Evolutionary conservation across 108 stramenopile genomes (phyloP).

Genomic region (Cyclostephanos invisitatus): DNA sequence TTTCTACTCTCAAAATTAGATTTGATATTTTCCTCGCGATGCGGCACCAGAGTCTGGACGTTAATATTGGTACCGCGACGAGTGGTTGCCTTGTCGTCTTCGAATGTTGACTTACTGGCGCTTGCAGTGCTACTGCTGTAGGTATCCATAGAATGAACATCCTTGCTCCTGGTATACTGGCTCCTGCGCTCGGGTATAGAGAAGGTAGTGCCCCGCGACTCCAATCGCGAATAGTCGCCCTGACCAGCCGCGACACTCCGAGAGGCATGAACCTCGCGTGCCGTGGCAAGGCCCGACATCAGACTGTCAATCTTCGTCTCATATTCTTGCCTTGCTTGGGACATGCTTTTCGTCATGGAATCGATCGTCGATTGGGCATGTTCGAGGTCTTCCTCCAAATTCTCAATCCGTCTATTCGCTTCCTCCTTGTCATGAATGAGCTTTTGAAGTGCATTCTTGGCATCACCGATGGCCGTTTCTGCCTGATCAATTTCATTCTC

Average conservation of each 20-base stretch:
- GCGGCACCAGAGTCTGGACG: neutral
- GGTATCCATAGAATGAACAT: neutral
- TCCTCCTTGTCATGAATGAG: slow-evolving; percentile 41
- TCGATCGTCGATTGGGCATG: slow-evolving; percentile 48
- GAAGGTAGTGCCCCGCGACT: slow-evolving; percentile 12
- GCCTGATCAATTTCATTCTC: slow-evolving; percentile 45
- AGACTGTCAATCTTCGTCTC: slow-evolving; percentile 51
- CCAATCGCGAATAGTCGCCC: neutral
- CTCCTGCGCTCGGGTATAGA: slow-evolving; percentile 25
- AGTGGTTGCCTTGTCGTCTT: slow-evolving; percentile 10
- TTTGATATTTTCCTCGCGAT: slow-evolving; percentile 3
- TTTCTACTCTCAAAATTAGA: slow-evolving; percentile 17
- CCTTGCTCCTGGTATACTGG: slow-evolving; percentile 7
- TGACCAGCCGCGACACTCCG: slow-evolving; percentile 22
- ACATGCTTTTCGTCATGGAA: slow-evolving; percentile 47
- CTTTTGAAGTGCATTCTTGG: slow-evolving; percentile 39
- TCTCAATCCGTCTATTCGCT: slow-evolving; percentile 35
- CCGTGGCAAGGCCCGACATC: slow-evolving; percentile 45
- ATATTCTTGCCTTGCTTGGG: slow-evolving; percentile 39
- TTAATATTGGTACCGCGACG: slow-evolving; percentile 7
- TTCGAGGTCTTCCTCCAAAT: slow-evolving; percentile 44
- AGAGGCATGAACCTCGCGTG: slow-evolving; percentile 47
- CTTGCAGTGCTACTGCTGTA: slow-evolving; percentile 19
- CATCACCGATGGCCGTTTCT: slow-evolving; percentile 45
- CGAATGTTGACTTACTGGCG: slow-evolving; percentile 14